Percentiles rank a stretch among this genome's conserved stretches.
phyloP scores from a whole-genome alignment of 345 rosid genomes.

The Raphanus raphanistrum region DNA sequence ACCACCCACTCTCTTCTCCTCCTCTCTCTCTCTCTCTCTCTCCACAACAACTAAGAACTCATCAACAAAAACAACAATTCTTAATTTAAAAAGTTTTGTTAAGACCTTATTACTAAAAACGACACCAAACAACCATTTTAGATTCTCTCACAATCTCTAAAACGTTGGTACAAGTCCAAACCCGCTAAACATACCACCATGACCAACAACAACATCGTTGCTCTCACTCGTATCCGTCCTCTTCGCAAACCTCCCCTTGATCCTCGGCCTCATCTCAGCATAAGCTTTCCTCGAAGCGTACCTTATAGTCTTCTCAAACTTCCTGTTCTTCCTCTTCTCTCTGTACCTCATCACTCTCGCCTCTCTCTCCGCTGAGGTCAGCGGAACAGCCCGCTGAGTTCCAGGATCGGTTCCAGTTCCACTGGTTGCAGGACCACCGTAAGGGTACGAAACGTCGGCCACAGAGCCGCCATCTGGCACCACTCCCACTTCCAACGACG shows the following conservation, averaged over 20 bases:
- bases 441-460: constrained; percentile 65
- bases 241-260: constrained; percentile 91
- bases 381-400: constrained; percentile 53
- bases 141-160: constrained; percentile 31
- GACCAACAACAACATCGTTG: constrained; percentile 42
- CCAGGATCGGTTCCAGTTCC: constrained; percentile 51
- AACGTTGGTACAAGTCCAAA: constrained; percentile 86
- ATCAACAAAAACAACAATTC: constrained; percentile 13
- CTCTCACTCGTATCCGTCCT: constrained; percentile 48
- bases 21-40: background rate
- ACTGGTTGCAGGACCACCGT: constrained; percentile 33
- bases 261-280: constrained; percentile 87
- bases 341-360: constrained; percentile 95
- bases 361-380: constrained; percentile 81
- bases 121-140: background rate
- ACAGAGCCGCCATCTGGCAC: constrained; percentile 79
- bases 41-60: constrained; percentile 5
- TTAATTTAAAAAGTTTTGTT: constrained; percentile 7
- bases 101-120: constrained; percentile 30
- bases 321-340: constrained; percentile 94
- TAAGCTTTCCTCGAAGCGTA: constrained; percentile 93
- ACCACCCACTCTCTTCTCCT: constrained; percentile 31
- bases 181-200: constrained; percentile 44
- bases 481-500: constrained; percentile 86
- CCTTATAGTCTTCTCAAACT: constrained; percentile 96